A percentile compares a stretch with the other conserved stretches of the same genome.
These are phyloP conservation scores for Pyropia yezoensis DNA, from an alignment of 23 red algal species.

Conservation along the genomic window DNA sequence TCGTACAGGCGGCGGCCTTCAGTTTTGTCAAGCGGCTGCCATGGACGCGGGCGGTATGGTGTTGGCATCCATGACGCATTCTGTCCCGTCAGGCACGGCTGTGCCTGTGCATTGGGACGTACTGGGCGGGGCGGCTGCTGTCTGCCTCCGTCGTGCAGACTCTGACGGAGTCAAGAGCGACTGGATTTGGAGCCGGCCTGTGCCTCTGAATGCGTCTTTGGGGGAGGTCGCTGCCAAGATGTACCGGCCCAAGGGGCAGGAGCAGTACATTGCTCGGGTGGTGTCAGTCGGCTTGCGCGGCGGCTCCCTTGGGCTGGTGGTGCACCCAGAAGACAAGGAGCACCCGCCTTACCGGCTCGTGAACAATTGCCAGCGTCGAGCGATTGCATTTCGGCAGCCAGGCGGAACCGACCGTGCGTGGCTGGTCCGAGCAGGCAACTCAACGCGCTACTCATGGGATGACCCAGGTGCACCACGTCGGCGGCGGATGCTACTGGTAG, in stretches of 20 bases:
- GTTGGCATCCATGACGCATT: slow-evolving; percentile 21
- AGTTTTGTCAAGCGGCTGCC: slow-evolving; percentile 71
- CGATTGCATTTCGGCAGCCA: slow-evolving; percentile 74
- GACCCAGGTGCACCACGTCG: slow-evolving; percentile 29
- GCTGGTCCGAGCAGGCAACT: slow-evolving; percentile 64
- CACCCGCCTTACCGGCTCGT: slow-evolving; percentile 84
- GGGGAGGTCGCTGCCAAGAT: slow-evolving; percentile 83
- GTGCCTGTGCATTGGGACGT: slow-evolving; percentile 64
- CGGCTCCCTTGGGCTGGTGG: slow-evolving; percentile 26
- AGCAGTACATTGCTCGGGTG: slow-evolving; percentile 90
- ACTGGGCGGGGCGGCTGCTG: slow-evolving; percentile 15
- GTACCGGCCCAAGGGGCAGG: slow-evolving; percentile 79
- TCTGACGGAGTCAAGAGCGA: slow-evolving; percentile 30
- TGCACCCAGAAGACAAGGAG: slow-evolving; percentile 63
- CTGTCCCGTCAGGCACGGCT: slow-evolving; percentile 22
- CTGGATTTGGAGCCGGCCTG: slow-evolving; percentile 82
- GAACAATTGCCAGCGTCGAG: slow-evolving; percentile 52
- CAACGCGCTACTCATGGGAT: slow-evolving; percentile 91
- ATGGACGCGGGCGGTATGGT: slow-evolving; percentile 33
- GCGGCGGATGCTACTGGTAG: slow-evolving; percentile 25
- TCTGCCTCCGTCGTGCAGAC: slow-evolving; percentile 30
- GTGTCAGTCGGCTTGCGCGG: slow-evolving; percentile 26
- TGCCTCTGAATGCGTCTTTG: slow-evolving; percentile 30
- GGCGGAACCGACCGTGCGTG: slow-evolving; percentile 53
- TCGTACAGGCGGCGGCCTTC: slow-evolving; percentile 32